Evolutionary conservation across 1,139 yeast species (phyloP).

Genomic region (Pichia sp.): DNA sequence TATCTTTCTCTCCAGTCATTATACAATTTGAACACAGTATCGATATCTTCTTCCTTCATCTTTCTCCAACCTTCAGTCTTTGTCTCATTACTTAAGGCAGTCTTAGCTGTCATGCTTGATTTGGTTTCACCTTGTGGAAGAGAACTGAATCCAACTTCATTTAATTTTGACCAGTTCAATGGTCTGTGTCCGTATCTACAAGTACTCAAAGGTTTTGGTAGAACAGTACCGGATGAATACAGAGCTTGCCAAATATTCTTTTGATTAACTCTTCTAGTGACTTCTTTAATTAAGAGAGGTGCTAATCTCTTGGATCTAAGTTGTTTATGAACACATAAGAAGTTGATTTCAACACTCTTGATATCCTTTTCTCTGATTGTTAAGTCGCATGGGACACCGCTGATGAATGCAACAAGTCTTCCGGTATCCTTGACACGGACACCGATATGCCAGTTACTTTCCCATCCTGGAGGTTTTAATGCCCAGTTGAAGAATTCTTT

Average conservation of each 20-base stretch:
- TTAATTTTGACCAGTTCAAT: conserved; percentile 83
- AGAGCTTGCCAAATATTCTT: conserved; percentile 93
- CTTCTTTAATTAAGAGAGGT: conserved; percentile 90
- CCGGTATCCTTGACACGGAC: conserved; percentile 78
- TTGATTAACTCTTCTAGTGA: conserved; percentile 88
- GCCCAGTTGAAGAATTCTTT: conserved; percentile 91
- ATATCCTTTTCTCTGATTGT: conserved; percentile 57
- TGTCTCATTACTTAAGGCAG: conserved; percentile 63
- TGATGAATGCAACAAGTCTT: conserved; percentile 85
- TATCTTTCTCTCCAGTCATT: conserved; percentile 62
- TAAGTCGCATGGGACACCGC: conserved; percentile 81
- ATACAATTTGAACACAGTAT: conserved; percentile 59
- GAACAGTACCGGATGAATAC: conserved; percentile 87
- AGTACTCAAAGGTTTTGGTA: conserved; percentile 91
- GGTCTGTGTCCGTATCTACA: conserved; percentile 95
- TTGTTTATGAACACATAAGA: conserved; percentile 91
- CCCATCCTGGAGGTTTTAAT: conserved; percentile 92
- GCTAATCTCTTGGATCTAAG: conserved; percentile 91
- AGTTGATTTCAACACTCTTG: conserved; percentile 85
- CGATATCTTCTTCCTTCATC: conserved; percentile 60
- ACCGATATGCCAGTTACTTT: conserved; percentile 87
- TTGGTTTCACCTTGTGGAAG: conserved; percentile 77
- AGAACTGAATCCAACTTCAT: conserved; percentile 86
- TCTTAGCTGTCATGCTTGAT: conserved; percentile 79
- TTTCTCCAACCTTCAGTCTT: conserved; percentile 61